A percentile compares a stretch with the other conserved stretches of the same genome.
These are phyloP conservation scores for Cadophora gregata DNA, from an alignment of 2,329 filamentous ascomycete species.

Conservation along the genomic window DNA sequence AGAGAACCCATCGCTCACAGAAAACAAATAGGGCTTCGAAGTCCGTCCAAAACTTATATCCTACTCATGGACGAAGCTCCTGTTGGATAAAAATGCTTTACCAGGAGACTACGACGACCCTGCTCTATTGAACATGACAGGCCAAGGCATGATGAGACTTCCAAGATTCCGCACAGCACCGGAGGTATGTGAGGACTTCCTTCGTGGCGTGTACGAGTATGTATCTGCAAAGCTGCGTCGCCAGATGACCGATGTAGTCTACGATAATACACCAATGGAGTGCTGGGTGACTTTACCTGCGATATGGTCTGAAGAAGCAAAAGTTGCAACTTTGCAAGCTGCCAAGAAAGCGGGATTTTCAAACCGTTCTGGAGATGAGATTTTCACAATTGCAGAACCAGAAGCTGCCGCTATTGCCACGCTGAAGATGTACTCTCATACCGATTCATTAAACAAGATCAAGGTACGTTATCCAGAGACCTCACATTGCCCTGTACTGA, in stretches of 20 bases:
- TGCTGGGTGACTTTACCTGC: background rate
- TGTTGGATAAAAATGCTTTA: background rate
- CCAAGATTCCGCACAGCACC: slow-evolving; percentile 29
- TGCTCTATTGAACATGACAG: background rate
- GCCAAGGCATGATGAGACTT: slow-evolving; percentile 24
- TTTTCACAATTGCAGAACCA: slow-evolving; percentile 39
- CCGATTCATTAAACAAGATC: background rate
- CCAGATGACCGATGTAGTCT: background rate
- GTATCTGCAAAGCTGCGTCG: slow-evolving; percentile 24
- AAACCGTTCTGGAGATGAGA: slow-evolving; percentile 24
- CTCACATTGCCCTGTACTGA: background rate
- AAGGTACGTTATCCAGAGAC: background rate
- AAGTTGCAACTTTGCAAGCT: background rate
- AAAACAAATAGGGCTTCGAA: background rate
- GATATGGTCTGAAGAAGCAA: background rate
- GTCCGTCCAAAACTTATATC: background rate
- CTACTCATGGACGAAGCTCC: background rate
- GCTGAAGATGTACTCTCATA: slow-evolving; percentile 22
- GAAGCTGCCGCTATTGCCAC: slow-evolving; percentile 39
- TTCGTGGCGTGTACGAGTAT: slow-evolving; percentile 31
- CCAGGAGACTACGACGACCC: background rate
- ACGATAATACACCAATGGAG: background rate
- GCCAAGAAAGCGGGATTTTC: slow-evolving; percentile 10
- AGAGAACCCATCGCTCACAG: background rate
- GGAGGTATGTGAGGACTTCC: slow-evolving; percentile 37